Evolutionary conservation across 495 filamentous ascomycete species (phyloP).

Genomic region (Penicillium paradoxum): DNA sequence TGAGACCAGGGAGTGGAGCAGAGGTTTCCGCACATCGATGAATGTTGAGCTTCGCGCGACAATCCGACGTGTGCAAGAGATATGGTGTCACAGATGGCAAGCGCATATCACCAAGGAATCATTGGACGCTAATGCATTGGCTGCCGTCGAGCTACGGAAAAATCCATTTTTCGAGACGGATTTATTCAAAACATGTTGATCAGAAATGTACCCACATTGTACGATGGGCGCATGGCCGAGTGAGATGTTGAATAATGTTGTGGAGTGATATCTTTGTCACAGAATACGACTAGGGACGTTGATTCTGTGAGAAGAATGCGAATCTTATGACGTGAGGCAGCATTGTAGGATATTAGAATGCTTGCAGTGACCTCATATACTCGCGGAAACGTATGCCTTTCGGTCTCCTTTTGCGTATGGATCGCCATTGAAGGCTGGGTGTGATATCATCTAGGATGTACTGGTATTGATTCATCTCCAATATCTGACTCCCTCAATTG

Average conservation of each 20-base stretch:
- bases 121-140: too few relatives aligned
- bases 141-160: too few relatives aligned
- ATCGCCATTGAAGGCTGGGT: background rate
- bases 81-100: too few relatives aligned
- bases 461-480: background rate
- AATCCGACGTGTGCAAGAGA: too few relatives aligned
- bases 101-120: too few relatives aligned
- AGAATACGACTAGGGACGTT: background rate
- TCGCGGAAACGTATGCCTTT: background rate
- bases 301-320: background rate
- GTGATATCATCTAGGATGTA: constrained; percentile 1
- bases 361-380: constrained; percentile 1
- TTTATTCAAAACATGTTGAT: too few relatives aligned
- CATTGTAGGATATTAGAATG: background rate
- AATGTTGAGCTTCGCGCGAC: too few relatives aligned
- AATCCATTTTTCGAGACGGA: too few relatives aligned
- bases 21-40: background rate
- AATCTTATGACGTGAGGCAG: background rate
- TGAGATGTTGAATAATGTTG: too few relatives aligned
- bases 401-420: background rate
- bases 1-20: background rate
- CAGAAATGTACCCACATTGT: too few relatives aligned
- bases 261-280: too few relatives aligned
- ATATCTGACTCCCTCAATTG: background rate
- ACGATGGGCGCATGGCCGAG: too few relatives aligned